A percentile compares a stretch with the other conserved stretches of the same genome.
Conservation (phyloP, 257 asterid genomes). For the Fraxinus pennsylvanica region DNA sequence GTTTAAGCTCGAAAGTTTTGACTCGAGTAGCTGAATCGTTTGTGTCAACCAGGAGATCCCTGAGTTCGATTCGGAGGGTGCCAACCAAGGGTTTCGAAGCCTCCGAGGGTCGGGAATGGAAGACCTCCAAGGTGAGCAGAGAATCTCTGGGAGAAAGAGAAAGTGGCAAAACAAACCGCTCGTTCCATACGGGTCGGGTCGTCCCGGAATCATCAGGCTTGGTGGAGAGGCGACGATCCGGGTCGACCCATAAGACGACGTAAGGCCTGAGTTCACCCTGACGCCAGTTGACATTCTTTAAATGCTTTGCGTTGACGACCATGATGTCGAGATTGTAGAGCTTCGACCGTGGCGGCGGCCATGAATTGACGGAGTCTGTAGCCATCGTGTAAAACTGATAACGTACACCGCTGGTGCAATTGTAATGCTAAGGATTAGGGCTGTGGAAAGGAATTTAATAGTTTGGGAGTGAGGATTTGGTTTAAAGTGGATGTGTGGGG, state of each 20-base stretch:
- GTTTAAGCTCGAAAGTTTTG: conserved; percentile 51
- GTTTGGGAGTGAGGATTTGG: neutral
- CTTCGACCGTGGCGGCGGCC: conserved; percentile 48
- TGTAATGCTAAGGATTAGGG: neutral
- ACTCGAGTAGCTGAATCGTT: conserved; percentile 31
- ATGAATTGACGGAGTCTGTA: conserved; percentile 17
- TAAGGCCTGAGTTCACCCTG: conserved; percentile 82
- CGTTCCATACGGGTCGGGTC: conserved; percentile 83
- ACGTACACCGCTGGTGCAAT: neutral
- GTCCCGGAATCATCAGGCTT: conserved; percentile 77
- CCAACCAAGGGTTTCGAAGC: conserved; percentile 79
- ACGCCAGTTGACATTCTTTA: conserved; percentile 89
- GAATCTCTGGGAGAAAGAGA: conserved; percentile 49
- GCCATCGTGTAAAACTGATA: neutral
- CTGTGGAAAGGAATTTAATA: neutral
- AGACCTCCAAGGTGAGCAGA: conserved; percentile 65
- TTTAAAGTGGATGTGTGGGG: neutral
- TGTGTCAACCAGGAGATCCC: conserved; percentile 45
- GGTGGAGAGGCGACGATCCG: conserved; percentile 80
- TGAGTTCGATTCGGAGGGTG: conserved; percentile 56
- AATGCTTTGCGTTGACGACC: conserved; percentile 78
- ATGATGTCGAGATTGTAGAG: conserved; percentile 63
- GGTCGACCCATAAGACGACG: conserved; percentile 80
- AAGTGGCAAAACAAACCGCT: conserved; percentile 68
- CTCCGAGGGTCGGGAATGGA: conserved; percentile 84